These are phyloP conservation scores for Debaryomyces nepalensis DNA, from an alignment of 1,139 yeast species.

Conservation along the genomic window DNA sequence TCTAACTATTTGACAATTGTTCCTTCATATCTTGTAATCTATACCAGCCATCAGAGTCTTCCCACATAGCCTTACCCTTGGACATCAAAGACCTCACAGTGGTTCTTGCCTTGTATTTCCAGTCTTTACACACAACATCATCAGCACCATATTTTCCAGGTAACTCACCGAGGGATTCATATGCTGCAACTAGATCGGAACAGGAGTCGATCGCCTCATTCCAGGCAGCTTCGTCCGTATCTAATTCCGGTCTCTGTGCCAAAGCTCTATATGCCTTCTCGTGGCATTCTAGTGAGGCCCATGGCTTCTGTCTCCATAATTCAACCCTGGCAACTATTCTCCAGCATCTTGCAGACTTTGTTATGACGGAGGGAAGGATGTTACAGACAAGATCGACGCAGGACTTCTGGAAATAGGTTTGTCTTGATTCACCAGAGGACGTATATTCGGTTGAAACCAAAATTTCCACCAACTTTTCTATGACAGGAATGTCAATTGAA, in stretches of 20 bases:
- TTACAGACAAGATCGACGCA: conserved; percentile 73
- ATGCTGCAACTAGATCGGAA: conserved; percentile 81
- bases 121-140: conserved; percentile 83
- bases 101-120: conserved; percentile 84
- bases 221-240: conserved; percentile 68
- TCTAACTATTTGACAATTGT: conserved; percentile 29
- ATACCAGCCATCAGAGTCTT: conserved; percentile 79
- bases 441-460: conserved; percentile 60
- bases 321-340: conserved; percentile 82
- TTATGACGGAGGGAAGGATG: conserved; percentile 68
- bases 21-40: conserved; percentile 59
- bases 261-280: conserved; percentile 86
- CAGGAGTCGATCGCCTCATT: conserved; percentile 81
- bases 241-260: conserved; percentile 67
- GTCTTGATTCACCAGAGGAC: conserved; percentile 38
- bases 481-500: conserved; percentile 73
- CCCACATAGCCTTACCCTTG: conserved; percentile 81
- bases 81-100: conserved; percentile 76
- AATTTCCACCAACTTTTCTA: conserved; percentile 74
- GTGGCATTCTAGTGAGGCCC: conserved; percentile 84
- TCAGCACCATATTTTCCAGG: conserved; percentile 88
- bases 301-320: conserved; percentile 84
- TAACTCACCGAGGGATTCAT: conserved; percentile 81
- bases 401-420: conserved; percentile 64
- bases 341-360: conserved; percentile 79